Percentiles rank a stretch among this genome's conserved stretches.
Evolutionary conservation across 495 filamentous ascomycete species (phyloP).

Genomic region (Aspergillus bertholletiae): DNA sequence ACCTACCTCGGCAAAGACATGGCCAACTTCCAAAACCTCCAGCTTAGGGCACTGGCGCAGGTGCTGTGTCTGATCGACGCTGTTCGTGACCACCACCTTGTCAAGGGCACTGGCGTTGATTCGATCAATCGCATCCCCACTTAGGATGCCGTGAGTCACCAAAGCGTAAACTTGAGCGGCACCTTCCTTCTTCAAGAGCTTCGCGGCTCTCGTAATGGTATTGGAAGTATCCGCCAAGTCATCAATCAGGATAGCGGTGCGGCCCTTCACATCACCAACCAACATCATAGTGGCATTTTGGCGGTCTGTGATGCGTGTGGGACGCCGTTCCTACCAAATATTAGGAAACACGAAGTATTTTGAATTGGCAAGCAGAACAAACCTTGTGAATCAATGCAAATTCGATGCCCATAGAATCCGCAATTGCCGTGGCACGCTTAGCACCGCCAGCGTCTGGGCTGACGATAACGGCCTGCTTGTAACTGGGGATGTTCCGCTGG

Average conservation of each 20-base stretch:
- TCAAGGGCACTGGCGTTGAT: slow-evolving; percentile 90
- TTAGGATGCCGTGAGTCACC: slow-evolving; percentile 90
- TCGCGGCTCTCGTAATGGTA: slow-evolving; percentile 95
- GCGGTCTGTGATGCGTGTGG: slow-evolving; percentile 87
- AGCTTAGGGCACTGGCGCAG: slow-evolving; percentile 73
- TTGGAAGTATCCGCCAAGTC: slow-evolving; percentile 95
- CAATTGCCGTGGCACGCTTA: slow-evolving; percentile 95
- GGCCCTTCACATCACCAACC: slow-evolving; percentile 79
- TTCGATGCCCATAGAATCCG: slow-evolving; percentile 84
- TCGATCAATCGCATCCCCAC: slow-evolving; percentile 88
- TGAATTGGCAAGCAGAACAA: slow-evolving; percentile 24
- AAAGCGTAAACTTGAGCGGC: slow-evolving; percentile 84
- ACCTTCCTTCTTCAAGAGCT: slow-evolving; percentile 90
- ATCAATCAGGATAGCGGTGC: slow-evolving; percentile 86
- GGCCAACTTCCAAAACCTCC: slow-evolving; percentile 86
- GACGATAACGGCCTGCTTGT: slow-evolving; percentile 85
- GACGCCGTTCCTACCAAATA: slow-evolving; percentile 75
- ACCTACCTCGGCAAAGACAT: slow-evolving; percentile 86
- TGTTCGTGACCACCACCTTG: slow-evolving; percentile 91
- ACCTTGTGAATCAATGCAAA: slow-evolving; percentile 99
- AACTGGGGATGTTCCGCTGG: slow-evolving; percentile 79
- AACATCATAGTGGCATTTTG: slow-evolving; percentile 99
- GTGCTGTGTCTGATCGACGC: slow-evolving; percentile 84
- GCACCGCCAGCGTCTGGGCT: slow-evolving; percentile 96
- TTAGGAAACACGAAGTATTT: slow-evolving; percentile 18